A percentile compares a stretch with the other conserved stretches of the same genome.
These are phyloP conservation scores for Nemania serpens DNA, from an alignment of 2,329 filamentous ascomycete genomes.

Conservation along the genomic window DNA sequence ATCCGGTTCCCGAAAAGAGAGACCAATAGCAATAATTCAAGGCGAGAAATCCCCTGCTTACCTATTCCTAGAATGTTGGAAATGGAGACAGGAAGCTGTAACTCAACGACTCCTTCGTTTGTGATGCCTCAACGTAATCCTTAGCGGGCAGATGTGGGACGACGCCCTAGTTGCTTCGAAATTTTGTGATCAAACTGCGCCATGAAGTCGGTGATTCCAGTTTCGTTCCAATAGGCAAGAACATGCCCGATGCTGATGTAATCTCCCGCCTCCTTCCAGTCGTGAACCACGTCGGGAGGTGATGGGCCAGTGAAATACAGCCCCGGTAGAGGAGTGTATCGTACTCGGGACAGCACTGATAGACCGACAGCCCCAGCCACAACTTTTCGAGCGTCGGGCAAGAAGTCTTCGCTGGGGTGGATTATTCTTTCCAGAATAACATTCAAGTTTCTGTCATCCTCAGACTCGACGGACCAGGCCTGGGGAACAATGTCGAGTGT, in stretches of 20 bases:
- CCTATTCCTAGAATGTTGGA: too few relatives aligned
- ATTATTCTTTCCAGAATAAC: constrained; percentile 4
- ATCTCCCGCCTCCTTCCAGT: background rate
- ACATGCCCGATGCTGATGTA: background rate
- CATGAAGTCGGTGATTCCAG: background rate
- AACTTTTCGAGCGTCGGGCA: too few relatives aligned
- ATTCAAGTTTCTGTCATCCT: constrained; percentile 12
- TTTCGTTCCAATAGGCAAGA: background rate
- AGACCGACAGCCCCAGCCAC: too few relatives aligned
- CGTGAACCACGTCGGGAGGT: background rate
- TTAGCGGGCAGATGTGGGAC: too few relatives aligned
- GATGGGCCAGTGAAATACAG: background rate
- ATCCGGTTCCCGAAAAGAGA: too few relatives aligned
- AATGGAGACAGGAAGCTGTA: too few relatives aligned
- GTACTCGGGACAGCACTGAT: background rate
- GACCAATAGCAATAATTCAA: too few relatives aligned
- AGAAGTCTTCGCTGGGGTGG: background rate
- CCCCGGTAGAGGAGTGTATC: background rate
- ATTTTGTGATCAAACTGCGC: background rate
- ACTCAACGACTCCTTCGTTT: too few relatives aligned
- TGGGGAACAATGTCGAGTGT: constrained; percentile 9
- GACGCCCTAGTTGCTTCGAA: background rate
- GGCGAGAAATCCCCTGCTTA: too few relatives aligned
- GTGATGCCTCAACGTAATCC: too few relatives aligned
- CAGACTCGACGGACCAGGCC: background rate